phyloP scores from a whole-genome alignment of 352 stramenopile species.

The Pythium pectinolyticum region DNA sequence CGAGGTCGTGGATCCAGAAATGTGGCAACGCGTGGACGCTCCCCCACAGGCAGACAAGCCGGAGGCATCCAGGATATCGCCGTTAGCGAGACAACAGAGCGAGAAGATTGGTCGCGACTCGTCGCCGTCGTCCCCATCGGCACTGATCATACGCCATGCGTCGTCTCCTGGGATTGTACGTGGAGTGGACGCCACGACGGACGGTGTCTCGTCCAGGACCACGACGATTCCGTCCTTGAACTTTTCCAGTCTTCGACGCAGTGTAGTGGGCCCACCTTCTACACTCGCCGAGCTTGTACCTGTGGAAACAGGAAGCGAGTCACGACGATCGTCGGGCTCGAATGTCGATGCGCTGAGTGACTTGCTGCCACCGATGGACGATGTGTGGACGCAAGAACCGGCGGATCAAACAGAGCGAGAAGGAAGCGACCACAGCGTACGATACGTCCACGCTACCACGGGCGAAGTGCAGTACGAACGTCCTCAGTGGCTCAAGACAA shows the following conservation, averaged over 20 bases:
- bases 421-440: conserved; percentile 14
- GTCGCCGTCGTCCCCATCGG: background rate
- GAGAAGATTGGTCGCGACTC: conserved; percentile 8
- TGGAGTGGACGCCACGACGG: background rate
- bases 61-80: background rate
- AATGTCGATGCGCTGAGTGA: conserved; percentile 18
- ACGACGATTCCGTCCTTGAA: conserved; percentile 19
- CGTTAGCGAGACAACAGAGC: conserved; percentile 20
- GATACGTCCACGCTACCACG: conserved; percentile 18
- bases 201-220: background rate
- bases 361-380: conserved; percentile 23
- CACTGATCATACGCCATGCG: background rate
- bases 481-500: conserved; percentile 22
- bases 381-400: conserved; percentile 22
- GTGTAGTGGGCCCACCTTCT: background rate
- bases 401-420: background rate
- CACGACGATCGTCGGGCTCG: conserved; percentile 8
- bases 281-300: background rate
- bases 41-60: background rate
- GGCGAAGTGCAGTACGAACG: conserved; percentile 10
- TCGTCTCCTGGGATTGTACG: background rate
- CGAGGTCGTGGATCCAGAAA: background rate
- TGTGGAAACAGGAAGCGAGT: background rate
- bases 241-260: conserved; percentile 7
- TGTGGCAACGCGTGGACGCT: conserved; percentile 19